These are phyloP conservation scores for Tinospora cordifolia DNA, from an alignment of 164 flowering plant species.

Conservation along the genomic window DNA sequence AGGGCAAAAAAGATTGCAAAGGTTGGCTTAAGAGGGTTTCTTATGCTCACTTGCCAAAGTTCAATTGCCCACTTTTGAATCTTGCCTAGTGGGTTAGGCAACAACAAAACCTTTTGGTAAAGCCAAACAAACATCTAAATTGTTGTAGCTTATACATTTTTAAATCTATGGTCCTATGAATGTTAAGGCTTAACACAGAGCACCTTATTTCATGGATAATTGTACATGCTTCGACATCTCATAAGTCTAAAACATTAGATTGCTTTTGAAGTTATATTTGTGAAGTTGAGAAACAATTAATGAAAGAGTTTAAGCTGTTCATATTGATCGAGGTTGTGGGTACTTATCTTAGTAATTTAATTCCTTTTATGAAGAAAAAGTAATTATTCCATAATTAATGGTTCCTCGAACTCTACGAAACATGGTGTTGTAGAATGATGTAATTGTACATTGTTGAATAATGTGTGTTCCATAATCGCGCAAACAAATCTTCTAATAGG, in stretches of 20 bases:
- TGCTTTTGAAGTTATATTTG: background rate
- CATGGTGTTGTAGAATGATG: background rate
- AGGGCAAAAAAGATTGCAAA: too few species aligned
- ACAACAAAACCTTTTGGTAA: background rate
- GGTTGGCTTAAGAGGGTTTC: too few species aligned
- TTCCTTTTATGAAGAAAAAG: slow-evolving; percentile 1
- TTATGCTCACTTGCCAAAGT: too few species aligned
- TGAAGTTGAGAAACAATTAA: background rate
- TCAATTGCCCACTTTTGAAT: too few species aligned
- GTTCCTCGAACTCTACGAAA: background rate
- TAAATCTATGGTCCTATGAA: slow-evolving; percentile 5
- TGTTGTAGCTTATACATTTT: background rate
- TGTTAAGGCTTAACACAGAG: slow-evolving; percentile 1
- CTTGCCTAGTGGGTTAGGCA: background rate
- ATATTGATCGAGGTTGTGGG: background rate
- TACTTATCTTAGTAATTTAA: background rate
- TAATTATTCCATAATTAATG: background rate
- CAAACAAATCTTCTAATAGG: too few species aligned
- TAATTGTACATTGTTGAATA: background rate
- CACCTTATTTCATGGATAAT: slow-evolving; percentile 7
- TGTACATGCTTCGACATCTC: background rate
- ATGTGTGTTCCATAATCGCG: too few species aligned
- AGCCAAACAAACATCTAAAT: background rate
- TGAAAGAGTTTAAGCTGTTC: background rate
- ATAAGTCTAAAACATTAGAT: slow-evolving; percentile 9